Percentiles rank a stretch among this genome's conserved stretches.
phyloP scores from a whole-genome alignment of 441 rosid species.

The Daphne laureola region DNA sequence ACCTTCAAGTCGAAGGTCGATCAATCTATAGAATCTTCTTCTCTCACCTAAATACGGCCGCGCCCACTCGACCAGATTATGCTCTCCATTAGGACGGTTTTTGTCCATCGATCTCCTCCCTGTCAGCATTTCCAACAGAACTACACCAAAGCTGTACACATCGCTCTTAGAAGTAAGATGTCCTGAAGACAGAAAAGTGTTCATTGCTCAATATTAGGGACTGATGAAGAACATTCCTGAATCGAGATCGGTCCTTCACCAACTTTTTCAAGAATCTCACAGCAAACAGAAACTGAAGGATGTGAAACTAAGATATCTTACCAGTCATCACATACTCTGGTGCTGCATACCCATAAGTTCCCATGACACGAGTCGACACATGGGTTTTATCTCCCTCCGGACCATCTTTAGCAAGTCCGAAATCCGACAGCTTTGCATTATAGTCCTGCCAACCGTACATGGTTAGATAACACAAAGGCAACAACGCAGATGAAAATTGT shows the following conservation, averaged over 20 bases:
- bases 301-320: slow-evolving; percentile 20
- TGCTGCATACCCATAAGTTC: slow-evolving; percentile 90
- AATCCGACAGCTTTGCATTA: slow-evolving; percentile 86
- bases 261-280: slow-evolving; percentile 1
- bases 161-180: slow-evolving; percentile 93
- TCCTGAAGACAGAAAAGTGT: slow-evolving; percentile 35
- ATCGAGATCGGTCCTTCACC: background rate
- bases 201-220: background rate
- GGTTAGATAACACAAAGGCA: slow-evolving; percentile 13
- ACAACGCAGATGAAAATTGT: background rate
- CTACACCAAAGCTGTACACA: slow-evolving; percentile 91
- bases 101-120: slow-evolving; percentile 94
- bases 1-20: slow-evolving; percentile 83
- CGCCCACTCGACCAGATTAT: slow-evolving; percentile 93
- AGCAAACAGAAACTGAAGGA: slow-evolving; percentile 3
- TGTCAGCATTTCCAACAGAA: slow-evolving; percentile 75
- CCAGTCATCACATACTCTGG: slow-evolving; percentile 96
- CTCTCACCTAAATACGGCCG: slow-evolving; percentile 78
- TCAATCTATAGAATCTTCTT: slow-evolving; percentile 65
- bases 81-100: slow-evolving; percentile 80
- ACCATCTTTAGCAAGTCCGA: slow-evolving; percentile 93
- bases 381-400: slow-evolving; percentile 94
- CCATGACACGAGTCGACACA: slow-evolving; percentile 93
- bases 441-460: slow-evolving; percentile 51
- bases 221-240: background rate